These are phyloP conservation scores for Globisporangium recalcitrans DNA, from an alignment of 352 stramenopile genomes.

Conservation along the genomic window DNA sequence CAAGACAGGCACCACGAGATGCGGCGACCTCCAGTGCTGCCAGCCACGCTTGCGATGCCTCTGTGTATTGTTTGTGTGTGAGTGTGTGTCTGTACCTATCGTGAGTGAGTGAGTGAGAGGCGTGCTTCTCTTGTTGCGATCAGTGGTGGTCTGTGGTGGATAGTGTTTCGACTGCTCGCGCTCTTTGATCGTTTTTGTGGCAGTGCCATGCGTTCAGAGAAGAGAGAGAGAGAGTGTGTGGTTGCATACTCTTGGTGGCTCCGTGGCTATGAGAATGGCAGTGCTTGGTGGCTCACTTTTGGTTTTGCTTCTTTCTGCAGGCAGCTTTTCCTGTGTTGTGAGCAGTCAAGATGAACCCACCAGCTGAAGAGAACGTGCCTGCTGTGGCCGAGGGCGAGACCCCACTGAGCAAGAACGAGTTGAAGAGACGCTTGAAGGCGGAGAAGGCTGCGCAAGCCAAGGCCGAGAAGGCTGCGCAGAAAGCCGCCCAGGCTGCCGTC, in stretches of 20 bases:
- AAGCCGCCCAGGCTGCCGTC: slow-evolving; percentile 53
- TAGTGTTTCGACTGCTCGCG: background rate
- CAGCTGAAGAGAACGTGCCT: slow-evolving; percentile 13
- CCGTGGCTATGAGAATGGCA: background rate
- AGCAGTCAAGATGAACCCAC: slow-evolving; percentile 17
- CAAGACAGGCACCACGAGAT: background rate
- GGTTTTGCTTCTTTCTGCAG: background rate
- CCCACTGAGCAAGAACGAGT: slow-evolving; percentile 94
- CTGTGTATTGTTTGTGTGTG: background rate
- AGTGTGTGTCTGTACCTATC: background rate
- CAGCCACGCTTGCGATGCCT: background rate
- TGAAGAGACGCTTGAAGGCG: slow-evolving; percentile 97
- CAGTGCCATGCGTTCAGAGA: background rate
- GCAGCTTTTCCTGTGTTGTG: background rate
- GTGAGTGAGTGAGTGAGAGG: background rate
- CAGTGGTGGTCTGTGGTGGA: background rate
- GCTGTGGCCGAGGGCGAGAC: slow-evolving; percentile 19
- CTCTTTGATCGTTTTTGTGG: background rate
- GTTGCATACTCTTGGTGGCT: background rate
- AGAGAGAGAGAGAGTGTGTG: background rate
- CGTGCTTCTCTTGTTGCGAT: background rate
- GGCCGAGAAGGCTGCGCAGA: slow-evolving; percentile 88
- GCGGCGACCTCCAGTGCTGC: background rate
- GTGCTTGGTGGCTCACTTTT: slow-evolving; percentile 1
- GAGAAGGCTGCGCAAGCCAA: slow-evolving; percentile 93